Base-by-base conservation (phyloP, 148 eudicot genomes). In the Beta vulgaris region DNA sequence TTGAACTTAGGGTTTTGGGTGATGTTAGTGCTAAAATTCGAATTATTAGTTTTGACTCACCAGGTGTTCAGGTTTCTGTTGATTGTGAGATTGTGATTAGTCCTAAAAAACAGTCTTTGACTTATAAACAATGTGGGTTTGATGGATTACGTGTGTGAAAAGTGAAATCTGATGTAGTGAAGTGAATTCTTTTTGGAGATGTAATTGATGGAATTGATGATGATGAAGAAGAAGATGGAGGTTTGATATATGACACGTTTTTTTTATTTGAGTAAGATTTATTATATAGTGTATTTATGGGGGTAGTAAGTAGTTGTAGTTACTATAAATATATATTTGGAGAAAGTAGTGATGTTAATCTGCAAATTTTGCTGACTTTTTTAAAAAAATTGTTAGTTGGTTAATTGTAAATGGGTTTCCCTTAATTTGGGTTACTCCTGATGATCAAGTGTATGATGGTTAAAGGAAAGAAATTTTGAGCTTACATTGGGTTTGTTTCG, bases 11-110 rank as follows among this genome's bases (percentile, higher is more conserved):
- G 87, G 87, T 94, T 25, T 58, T 90, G 75, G 98, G 97, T 1
- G 98, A 94, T 74, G 93, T 91, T 34, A 87, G 93, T 18, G 98
- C 97, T n/a, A 94, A 88, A 83, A 87, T 94, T 82, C 87, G 96
- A 79, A 82, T 91, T 26, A 57, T 94, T 28, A 85, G 96, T 29
- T 57, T 94, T 60, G 92, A 92, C 78, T 91, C 98, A 1, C 98
- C 97, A 7, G 91, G 85, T 25, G 96, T 94, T 51, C 85, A 91
- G 85, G 98, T 88, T 46, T 90, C 97, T 6, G 88, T 94, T 64
- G 93, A 90, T 80, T 94, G 98, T 66, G 83, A 83, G 6, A 89
- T 92, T 61, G 97, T 86, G 69, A 89, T 94, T 42, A 94, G 97
- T 72, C 98, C 98, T 36, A 87, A 81, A 69, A 94, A 86, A 77